Base-by-base conservation (phyloP, 345 rosid species). In the Citrus inodora region DNA sequence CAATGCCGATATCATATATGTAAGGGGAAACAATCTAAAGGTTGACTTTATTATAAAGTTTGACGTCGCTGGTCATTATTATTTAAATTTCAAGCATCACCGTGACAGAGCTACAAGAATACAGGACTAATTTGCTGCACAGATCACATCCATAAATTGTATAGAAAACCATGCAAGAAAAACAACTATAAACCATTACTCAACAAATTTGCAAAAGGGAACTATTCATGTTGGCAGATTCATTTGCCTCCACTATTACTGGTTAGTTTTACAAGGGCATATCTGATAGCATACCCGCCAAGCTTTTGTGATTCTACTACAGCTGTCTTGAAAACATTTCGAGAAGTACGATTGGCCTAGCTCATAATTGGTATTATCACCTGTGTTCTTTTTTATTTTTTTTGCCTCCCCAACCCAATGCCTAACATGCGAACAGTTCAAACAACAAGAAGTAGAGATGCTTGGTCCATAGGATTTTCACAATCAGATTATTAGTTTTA, bases 21-120 rank as follows among this genome's bases (percentile, higher is more conserved):
- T 25, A 74, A 53, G 22, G 63, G 66, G 42, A 79, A 51, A 80
- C 71, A 77, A 42, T 51, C 64, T 53, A 60, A 59, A 67, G 3
- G 56, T 59, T 40, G 38, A 76, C 69, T 48, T 70, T 1, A 30
- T 76, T 70, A 17, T 35, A 59, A n/a, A 24, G 33, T 24, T 59
- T 8, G 17, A 40, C 16, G 28, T 9, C 19, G 9, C 25, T 1
- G 19, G 19, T 38, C 42, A 9, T 61, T 38, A 33, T 58, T 58
- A 55, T 40, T 27, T 42, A 61, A 27, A 64, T 17, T 74, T 74
- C 77, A 74, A 42, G 69, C 59, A 40, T 25, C 68, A 25, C 2
- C 6, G n/a, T 14, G 28, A 28, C 11, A 13, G 13, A 58, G 76
- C 8, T 32, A 72, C 37, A 33, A 0, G 46, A 59, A 9, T 14